Conservation (phyloP, 106 monocot species). For the Acorus gramineus region DNA sequence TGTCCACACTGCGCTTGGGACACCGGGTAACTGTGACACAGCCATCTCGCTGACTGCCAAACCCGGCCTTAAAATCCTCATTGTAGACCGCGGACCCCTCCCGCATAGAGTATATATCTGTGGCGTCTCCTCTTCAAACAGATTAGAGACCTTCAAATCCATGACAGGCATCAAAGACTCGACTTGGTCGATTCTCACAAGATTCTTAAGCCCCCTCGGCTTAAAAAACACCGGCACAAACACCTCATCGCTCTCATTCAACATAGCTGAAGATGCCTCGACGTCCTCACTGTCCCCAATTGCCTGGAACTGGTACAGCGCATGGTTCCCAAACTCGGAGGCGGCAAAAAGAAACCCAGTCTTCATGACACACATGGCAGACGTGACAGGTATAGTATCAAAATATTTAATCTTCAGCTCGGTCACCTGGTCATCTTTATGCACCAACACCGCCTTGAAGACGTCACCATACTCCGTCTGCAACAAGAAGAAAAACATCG, state of each 20-base stretch:
- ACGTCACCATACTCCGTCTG: slow-evolving; percentile 95
- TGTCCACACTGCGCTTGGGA: slow-evolving; percentile 91
- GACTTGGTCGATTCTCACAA: slow-evolving; percentile 66
- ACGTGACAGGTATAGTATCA: slow-evolving; percentile 87
- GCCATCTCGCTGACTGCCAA: slow-evolving; percentile 94
- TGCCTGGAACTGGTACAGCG: slow-evolving; percentile 81
- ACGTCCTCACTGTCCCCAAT: slow-evolving; percentile 94
- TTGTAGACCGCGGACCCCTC: slow-evolving; percentile 69
- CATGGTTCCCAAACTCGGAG: slow-evolving; percentile 93
- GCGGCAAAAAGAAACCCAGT: slow-evolving; percentile 84
- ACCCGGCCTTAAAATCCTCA: slow-evolving; percentile 78
- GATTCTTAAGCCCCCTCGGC: slow-evolving; percentile 73
- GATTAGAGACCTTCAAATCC: slow-evolving; percentile 84
- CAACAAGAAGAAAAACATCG: slow-evolving; percentile 87
- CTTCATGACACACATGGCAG: slow-evolving; percentile 75
- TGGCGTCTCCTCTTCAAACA: slow-evolving; percentile 97
- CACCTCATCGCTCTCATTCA: slow-evolving; percentile 98
- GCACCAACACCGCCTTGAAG: slow-evolving; percentile 69
- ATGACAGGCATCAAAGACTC: slow-evolving; percentile 94
- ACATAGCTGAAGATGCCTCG: slow-evolving; percentile 78
- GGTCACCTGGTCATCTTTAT: slow-evolving; percentile 61
- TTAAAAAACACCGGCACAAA: slow-evolving; percentile 97
- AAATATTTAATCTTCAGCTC: slow-evolving; percentile 98
- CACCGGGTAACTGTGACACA: slow-evolving; percentile 70
- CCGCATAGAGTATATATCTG: slow-evolving; percentile 86